A percentile compares a stretch with the other conserved stretches of the same genome.
Evolutionary conservation across 257 asterid genomes (phyloP).

Genomic region (Solanum bulbocastanum): DNA sequence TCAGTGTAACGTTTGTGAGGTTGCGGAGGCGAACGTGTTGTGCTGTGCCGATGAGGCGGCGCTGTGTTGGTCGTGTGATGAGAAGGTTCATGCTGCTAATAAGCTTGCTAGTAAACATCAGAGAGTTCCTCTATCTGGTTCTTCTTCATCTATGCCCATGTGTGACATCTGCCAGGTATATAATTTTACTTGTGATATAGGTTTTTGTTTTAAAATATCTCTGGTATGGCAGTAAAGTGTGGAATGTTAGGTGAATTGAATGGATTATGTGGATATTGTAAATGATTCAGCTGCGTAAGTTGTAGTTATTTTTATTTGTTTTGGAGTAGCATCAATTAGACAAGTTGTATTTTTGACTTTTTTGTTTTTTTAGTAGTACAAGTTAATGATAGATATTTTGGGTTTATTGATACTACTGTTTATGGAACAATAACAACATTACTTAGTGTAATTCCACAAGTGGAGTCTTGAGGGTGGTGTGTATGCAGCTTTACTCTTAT

Average conservation of each 20-base stretch:
- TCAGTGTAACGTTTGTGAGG: constrained; percentile 83
- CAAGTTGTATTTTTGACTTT: neutral
- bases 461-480: neutral
- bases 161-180: constrained; percentile 87
- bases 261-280: neutral
- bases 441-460: neutral
- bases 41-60: constrained; percentile 97
- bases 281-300: neutral
- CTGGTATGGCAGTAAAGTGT: no score
- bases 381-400: neutral
- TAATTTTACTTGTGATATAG: no score
- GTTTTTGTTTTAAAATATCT: no score
- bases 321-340: neutral
- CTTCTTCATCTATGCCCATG: constrained; percentile 61
- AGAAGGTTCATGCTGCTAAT: constrained; percentile 68
- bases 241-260: neutral
- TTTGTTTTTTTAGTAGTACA: neutral
- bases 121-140: constrained; percentile 48
- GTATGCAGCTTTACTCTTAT: neutral
- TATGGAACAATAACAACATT: neutral
- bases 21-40: constrained; percentile 61
- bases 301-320: neutral
- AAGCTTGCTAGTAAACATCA: constrained; percentile 78
- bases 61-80: constrained; percentile 58
- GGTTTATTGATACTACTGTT: neutral